A percentile compares a stretch with the other conserved stretches of the same genome.
phyloP scores from a whole-genome alignment of 2,329 filamentous ascomycete species.

The Arachnomyces sp. region DNA sequence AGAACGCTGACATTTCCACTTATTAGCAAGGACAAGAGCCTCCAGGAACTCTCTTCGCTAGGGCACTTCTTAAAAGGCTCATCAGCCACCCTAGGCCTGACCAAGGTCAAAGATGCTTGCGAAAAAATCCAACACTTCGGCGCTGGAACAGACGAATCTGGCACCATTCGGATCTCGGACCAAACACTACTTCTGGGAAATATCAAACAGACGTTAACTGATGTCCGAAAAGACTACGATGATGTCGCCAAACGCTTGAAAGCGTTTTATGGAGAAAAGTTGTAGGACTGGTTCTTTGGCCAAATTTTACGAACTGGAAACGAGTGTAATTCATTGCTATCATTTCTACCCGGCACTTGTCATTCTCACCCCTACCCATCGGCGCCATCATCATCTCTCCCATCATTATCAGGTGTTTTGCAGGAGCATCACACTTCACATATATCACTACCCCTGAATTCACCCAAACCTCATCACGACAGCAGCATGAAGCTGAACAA shows the following conservation, averaged over 20 bases:
- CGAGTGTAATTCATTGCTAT: too few relatives aligned
- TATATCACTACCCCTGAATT: too few relatives aligned
- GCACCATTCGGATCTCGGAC: conserved; percentile 57
- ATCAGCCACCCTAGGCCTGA: conserved; percentile 83
- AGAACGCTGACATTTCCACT: conserved; percentile 1
- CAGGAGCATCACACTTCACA: too few relatives aligned
- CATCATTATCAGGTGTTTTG: too few relatives aligned
- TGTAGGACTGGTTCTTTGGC: conserved; percentile 2
- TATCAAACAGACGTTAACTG: conserved; percentile 60
- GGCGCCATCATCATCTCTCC: too few relatives aligned
- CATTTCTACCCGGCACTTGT: too few relatives aligned
- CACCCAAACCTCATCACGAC: too few relatives aligned
- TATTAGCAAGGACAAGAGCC: conserved; percentile 55
- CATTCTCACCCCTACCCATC: too few relatives aligned
- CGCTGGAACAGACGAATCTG: conserved; percentile 69
- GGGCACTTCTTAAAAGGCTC: conserved; percentile 98
- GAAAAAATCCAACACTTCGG: conserved; percentile 96
- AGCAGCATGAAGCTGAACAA: too few relatives aligned
- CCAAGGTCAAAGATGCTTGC: conserved; percentile 84
- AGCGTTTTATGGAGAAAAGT: conserved; percentile 56
- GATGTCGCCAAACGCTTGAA: conserved; percentile 63
- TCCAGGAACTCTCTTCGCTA: conserved; percentile 67
- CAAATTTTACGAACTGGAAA: too few relatives aligned
- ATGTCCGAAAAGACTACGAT: conserved; percentile 67
- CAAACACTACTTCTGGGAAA: conserved; percentile 59